Base-by-base conservation (phyloP, 2,329 filamentous ascomycete genomes). In the Talaromyces islandicus region DNA sequence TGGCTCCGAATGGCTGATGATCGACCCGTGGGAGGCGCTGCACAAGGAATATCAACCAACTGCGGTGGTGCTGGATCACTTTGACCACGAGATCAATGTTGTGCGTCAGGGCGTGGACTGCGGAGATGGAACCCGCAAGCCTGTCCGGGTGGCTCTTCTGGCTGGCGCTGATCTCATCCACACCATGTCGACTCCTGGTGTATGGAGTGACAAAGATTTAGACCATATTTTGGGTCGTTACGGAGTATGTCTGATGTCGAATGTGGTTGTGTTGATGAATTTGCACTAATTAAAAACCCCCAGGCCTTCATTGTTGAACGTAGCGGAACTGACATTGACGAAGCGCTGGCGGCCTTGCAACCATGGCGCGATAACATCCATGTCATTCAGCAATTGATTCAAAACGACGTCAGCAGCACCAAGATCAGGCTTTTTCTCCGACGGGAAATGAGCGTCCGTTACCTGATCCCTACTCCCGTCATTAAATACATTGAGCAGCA, bases 11-110 rank as follows among this genome's bases (percentile, higher is more conserved):
- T 92, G 89, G 87, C 80, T 95, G 62, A 91, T 91, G 86, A 90
- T 94, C 52, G 91, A 96, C 71, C 86, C 89, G 0, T 95, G 90
- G 88, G 92, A 96, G 80, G 89, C 91, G n/a, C 80, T 89, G 68
- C 87, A 95, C 76, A 85, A 88, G 69, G 83, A 89, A 65, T 97
- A 96, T 72, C 88, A 91, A 63, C 91, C 92, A 17, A 97, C 93
- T 0, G 93, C 92, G 43, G 85, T 89, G 67, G 92, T 96, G 46
- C 81, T 97, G 54, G 91, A 96, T 70, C 93, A 97, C 75, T 94
- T 97, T 68, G 87, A 95, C 66, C 79, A 93, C 70, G 91, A 97
- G 73, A 90, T 97, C 71, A 96, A 97, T 72, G 83, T 85, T 25
- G 84, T 91, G 51, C 80, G 87, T 30, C 87, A 88, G 43, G 92